phyloP scores from a whole-genome alignment of 805 yeast genomes.

The Teunomyces pallodes region DNA sequence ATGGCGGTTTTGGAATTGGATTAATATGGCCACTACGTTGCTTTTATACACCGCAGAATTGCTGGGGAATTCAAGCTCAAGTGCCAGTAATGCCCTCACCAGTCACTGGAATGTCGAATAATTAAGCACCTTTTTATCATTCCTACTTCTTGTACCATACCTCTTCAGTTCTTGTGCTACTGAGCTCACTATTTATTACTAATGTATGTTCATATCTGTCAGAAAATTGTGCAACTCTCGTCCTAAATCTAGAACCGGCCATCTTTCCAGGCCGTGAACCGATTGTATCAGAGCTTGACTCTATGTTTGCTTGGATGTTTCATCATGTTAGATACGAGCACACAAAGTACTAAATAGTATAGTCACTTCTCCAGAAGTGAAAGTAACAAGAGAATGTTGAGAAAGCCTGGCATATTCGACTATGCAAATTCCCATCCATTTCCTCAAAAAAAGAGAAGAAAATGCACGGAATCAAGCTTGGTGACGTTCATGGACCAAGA shows the following conservation, averaged over 20 bases:
- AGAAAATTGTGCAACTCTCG: constrained; percentile 60
- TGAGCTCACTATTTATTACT: constrained; percentile 3
- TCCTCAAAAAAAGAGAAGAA: not conserved
- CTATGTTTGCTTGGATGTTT: constrained; percentile 76
- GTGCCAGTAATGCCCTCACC: constrained; percentile 34
- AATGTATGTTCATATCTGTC: constrained; percentile 3
- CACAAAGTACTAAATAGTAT: constrained; percentile 18
- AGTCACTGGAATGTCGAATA: constrained; percentile 45
- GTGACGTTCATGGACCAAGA: constrained; percentile 64
- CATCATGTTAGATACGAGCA: constrained; percentile 49
- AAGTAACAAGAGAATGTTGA: not conserved
- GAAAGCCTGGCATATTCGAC: constrained; percentile 66
- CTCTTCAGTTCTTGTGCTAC: constrained; percentile 2
- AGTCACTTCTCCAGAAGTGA: constrained; percentile 21
- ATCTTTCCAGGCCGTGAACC: constrained; percentile 47
- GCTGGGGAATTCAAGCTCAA: constrained; percentile 36
- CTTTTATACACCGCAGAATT: constrained; percentile 80
- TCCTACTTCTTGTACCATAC: constrained; percentile 2
- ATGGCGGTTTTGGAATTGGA: constrained; percentile 98
- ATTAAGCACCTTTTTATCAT: not conserved
- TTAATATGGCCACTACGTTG: constrained; percentile 78
- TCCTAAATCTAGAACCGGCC: constrained; percentile 47
- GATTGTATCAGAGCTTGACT: constrained; percentile 74
- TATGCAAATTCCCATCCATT: constrained; percentile 36
- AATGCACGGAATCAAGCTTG: constrained; percentile 8